phyloP scores from a whole-genome alignment of 495 filamentous ascomycete species.

The Aspergillus steynii region DNA sequence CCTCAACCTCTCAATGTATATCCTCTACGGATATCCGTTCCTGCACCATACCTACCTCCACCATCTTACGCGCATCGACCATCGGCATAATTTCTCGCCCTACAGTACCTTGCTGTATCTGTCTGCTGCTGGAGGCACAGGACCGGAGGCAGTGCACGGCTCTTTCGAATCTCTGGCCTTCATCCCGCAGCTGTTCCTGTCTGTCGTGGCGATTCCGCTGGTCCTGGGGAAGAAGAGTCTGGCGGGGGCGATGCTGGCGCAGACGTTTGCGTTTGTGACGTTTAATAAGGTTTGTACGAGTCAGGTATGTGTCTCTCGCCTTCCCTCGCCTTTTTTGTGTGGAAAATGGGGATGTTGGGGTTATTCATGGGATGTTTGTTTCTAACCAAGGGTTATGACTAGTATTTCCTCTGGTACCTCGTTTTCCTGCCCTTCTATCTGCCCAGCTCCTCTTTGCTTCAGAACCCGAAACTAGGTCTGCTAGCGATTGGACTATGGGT shows the following conservation, averaged over 20 bases:
- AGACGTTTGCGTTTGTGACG: constrained; percentile 95
- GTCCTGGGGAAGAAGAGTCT: constrained; percentile 81
- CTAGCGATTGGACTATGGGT: constrained; percentile 70
- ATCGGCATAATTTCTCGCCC: constrained; percentile 96
- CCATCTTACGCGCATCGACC: constrained; percentile 90
- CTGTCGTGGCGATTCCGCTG: constrained; percentile 73
- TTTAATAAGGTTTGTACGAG: constrained; percentile 99
- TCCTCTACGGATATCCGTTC: constrained; percentile 70
- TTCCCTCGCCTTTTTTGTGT: background rate
- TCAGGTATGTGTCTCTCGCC: constrained; percentile 60
- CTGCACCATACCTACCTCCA: constrained; percentile 87
- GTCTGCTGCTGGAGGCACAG: constrained; percentile 45
- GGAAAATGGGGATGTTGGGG: too few species aligned
- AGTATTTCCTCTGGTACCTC: constrained; percentile 99
- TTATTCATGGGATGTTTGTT: too few species aligned
- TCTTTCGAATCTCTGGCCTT: constrained; percentile 82
- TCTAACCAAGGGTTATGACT: background rate
- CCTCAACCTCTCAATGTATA: constrained; percentile 78
- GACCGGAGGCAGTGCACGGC: constrained; percentile 43
- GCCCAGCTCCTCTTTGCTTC: too few species aligned
- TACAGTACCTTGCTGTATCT: constrained; percentile 93
- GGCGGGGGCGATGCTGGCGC: constrained; percentile 88
- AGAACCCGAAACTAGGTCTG: constrained; percentile 57
- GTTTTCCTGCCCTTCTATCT: constrained; percentile 91
- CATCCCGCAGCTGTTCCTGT: constrained; percentile 79